Base-by-base conservation (phyloP, 2,329 filamentous ascomycete genomes). In the Lomentospora prolificans region DNA sequence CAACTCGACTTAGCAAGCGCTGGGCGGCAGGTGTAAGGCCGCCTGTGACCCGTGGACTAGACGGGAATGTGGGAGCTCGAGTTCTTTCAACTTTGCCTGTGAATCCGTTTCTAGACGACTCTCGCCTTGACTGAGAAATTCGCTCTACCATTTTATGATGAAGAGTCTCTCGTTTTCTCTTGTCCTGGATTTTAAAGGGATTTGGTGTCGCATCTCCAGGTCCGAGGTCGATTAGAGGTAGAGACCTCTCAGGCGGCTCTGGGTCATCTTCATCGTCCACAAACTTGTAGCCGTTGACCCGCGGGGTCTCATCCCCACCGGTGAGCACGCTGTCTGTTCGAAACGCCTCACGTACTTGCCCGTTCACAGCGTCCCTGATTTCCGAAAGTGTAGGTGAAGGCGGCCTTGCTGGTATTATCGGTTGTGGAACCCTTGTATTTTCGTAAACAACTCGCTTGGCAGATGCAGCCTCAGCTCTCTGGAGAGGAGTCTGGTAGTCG, bases 261-360 rank as follows among this genome's bases (percentile, higher is more conserved):
- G 63, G 39, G 0, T 81, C 79, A 41, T 80, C 77, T 51, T 87
- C 87, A 57, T 95, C 90, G 62, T 96, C 90, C 33, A 99, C 91
- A 69, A 96, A 97, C 0, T 90, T 82, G 67, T 96, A 99, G 1
- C 94, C 94, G 60, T 95, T 95, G 0, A 97, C 89, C 2, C 89
- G 80, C 0, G 92, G 94, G 0, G 92, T 97, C 68, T 95, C 90
- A 57, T 78, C 79, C 14, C 85, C 87, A 1, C 76, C 75, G 0
- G 63, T 62, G 2, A 77, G 77, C 4, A 55, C 53, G 44, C 57
- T 58, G 0, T 81, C 81, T 61, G 89, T 84, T 10, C 82, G 81
- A 24, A 85, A 80, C 7, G 76, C 79, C 2, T 76, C 72, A 7
- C 82, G 79, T 3, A 86, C 82, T 6, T 76, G 81, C 8, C 90